Evolutionary conservation across 495 filamentous ascomycete genomes (phyloP).

Genomic region (Trichoderma erinaceum): DNA sequence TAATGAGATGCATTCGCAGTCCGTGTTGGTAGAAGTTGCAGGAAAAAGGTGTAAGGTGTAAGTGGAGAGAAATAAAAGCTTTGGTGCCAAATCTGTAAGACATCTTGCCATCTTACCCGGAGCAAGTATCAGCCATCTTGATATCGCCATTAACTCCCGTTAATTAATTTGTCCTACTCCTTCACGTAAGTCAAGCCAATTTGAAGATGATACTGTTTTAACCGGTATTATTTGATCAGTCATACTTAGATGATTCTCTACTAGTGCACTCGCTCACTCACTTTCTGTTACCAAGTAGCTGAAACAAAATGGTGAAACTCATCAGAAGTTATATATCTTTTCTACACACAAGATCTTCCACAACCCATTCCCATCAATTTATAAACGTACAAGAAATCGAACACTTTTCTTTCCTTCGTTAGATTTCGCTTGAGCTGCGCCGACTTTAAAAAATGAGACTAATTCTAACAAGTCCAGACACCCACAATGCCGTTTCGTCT

Average conservation of each 20-base stretch:
- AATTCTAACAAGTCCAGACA: conserved; percentile 75
- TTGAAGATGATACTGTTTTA: no score
- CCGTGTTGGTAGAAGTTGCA: neutral
- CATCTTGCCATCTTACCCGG: no score
- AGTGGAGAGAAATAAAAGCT: neutral
- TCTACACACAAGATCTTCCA: neutral
- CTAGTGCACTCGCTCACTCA: no score
- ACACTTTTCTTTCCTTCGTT: conserved; percentile 1
- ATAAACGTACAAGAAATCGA: neutral
- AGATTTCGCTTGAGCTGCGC: conserved; percentile 10
- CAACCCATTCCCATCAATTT: neutral
- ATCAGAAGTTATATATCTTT: neutral
- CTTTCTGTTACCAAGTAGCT: no score
- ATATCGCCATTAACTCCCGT: neutral
- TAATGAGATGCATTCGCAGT: no score
- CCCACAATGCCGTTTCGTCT: conserved; percentile 82
- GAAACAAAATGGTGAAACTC: neutral
- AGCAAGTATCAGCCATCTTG: neutral
- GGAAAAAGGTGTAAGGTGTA: neutral
- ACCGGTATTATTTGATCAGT: no score
- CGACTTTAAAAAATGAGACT: neutral
- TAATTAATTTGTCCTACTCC: neutral
- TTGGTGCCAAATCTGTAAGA: no score
- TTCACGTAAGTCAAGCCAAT: no score
- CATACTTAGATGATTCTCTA: no score